Evolutionary conservation across 805 yeast species (phyloP), one percentile per base, ranked within the genome.

Genomic region (Zygosaccharomyces gambellarensis): DNA sequence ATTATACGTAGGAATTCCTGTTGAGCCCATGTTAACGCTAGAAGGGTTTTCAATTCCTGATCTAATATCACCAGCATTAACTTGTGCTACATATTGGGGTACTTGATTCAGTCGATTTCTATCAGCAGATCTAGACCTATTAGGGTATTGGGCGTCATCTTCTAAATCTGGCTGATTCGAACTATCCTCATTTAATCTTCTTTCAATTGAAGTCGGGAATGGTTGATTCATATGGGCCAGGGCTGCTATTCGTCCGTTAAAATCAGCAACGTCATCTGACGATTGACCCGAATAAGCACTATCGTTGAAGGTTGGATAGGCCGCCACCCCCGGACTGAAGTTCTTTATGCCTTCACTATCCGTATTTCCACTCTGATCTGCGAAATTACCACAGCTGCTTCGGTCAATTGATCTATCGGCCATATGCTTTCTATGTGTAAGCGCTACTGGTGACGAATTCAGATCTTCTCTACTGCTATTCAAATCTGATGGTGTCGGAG

Each of bases 401-500:
- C 6, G 28, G 3, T 25, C 28, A 25, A 14, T 14, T 34, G 9
- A 14, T 14, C 11, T 14, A 34, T 34, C 22, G 22, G 22, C 11
- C 1, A 11, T 9, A 3, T 21, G 22, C n/a, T 21, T 17, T 34
- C 22, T 34, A 31, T 31, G 17, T 31, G 34, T 8, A 14, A 34
- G 5, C 6, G 38, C 38, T 17, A 6, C 22, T 17, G 17, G 22
- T 34, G 38, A 21, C 14, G 38, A 34, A 9, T 21, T 7, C 19
- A 34, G 4, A 17, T 34, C 38, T 7, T 34, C 38, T 17, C 11
- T 21, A 34, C 38, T 34, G 14, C 38, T 34, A 14, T 34, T 34
- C 38, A 42, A 23, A 23, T 42, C 45, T 30, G 45, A 30, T 21
- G 27, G 45, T 7, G 45, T 29, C 9, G 36, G 45, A 11, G 36